A percentile compares a stretch with the other conserved stretches of the same genome.
phyloP scores from a whole-genome alignment of 2,329 filamentous ascomycete genomes.

The Aphanocladium album region DNA sequence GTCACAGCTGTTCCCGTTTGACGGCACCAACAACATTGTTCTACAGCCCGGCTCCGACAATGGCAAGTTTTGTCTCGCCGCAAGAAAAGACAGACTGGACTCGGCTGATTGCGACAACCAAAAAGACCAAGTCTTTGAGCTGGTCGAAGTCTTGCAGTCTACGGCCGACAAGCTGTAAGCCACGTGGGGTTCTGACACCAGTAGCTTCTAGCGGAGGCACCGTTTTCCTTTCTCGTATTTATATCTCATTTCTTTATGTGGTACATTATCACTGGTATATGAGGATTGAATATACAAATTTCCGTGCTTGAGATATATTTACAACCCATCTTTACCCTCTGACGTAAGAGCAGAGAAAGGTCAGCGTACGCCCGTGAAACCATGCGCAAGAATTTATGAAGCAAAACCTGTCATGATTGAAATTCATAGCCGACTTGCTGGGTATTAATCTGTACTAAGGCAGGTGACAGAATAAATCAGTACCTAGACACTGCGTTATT shows the following conservation, averaged over 20 bases:
- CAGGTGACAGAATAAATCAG: too few relatives aligned
- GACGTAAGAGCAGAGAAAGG: too few relatives aligned
- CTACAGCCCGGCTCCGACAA: slow-evolving; percentile 41
- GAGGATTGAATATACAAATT: neutral
- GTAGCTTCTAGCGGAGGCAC: too few relatives aligned
- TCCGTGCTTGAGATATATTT: neutral
- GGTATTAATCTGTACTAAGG: too few relatives aligned
- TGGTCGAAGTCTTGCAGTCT: slow-evolving; percentile 6
- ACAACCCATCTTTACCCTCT: too few relatives aligned
- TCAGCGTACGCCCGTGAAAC: too few relatives aligned
- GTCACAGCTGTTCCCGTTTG: slow-evolving; percentile 46
- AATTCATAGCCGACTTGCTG: too few relatives aligned
- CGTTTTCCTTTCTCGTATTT: neutral
- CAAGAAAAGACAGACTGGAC: slow-evolving; percentile 28
- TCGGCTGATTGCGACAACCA: slow-evolving; percentile 16
- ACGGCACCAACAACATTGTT: slow-evolving; percentile 34
- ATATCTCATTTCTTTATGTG: neutral
- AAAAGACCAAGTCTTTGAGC: slow-evolving; percentile 9
- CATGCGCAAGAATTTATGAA: too few relatives aligned
- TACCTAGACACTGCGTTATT: too few relatives aligned
- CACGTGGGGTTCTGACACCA: too few relatives aligned
- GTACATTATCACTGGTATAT: neutral
- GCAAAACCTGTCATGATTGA: too few relatives aligned
- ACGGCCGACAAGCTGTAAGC: neutral
- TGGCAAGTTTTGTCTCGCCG: slow-evolving; percentile 37